Evolutionary conservation across 2,329 filamentous ascomycete species (phyloP).

Genomic region (Sphaerostilbella broomeana): DNA sequence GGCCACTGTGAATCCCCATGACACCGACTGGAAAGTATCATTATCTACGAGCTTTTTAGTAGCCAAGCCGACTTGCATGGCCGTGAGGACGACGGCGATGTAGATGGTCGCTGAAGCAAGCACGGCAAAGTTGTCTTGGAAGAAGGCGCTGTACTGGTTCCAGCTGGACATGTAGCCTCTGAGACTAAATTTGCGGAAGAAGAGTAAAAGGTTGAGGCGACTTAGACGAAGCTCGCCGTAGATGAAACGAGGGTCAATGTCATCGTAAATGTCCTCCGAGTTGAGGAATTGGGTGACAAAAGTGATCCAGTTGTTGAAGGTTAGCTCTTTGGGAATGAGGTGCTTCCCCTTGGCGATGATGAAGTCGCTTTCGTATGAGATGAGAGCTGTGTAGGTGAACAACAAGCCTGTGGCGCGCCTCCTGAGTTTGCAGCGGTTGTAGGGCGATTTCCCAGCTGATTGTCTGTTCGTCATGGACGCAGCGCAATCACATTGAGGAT

Average conservation of each 20-base stretch:
- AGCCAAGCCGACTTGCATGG: slow-evolving; percentile 39
- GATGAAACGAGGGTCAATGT: slow-evolving; percentile 8
- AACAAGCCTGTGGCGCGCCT: slow-evolving; percentile 6
- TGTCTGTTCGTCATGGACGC: background rate
- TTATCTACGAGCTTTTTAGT: slow-evolving; percentile 26
- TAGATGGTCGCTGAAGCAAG: slow-evolving; percentile 33
- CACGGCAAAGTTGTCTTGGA: slow-evolving; percentile 32
- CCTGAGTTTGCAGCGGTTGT: background rate
- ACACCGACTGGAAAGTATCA: slow-evolving; percentile 31
- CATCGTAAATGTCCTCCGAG: background rate
- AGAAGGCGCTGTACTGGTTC: background rate
- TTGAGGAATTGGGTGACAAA: slow-evolving; percentile 1
- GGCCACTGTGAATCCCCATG: slow-evolving; percentile 40
- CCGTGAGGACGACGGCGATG: slow-evolving; percentile 36
- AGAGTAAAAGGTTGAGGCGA: slow-evolving; percentile 2
- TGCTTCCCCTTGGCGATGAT: slow-evolving; percentile 1
- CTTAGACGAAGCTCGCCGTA: slow-evolving; percentile 11
- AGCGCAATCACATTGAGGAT: background rate
- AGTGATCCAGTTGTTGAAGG: slow-evolving; percentile 1
- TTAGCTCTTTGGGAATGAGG: background rate
- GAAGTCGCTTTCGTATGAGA: slow-evolving; percentile 9
- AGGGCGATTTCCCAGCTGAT: background rate
- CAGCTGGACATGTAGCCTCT: background rate
- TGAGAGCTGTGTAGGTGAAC: slow-evolving; percentile 5
- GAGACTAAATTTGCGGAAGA: background rate